Conservation (phyloP, 805 yeast genomes). For the Candida yuanshanica region DNA sequence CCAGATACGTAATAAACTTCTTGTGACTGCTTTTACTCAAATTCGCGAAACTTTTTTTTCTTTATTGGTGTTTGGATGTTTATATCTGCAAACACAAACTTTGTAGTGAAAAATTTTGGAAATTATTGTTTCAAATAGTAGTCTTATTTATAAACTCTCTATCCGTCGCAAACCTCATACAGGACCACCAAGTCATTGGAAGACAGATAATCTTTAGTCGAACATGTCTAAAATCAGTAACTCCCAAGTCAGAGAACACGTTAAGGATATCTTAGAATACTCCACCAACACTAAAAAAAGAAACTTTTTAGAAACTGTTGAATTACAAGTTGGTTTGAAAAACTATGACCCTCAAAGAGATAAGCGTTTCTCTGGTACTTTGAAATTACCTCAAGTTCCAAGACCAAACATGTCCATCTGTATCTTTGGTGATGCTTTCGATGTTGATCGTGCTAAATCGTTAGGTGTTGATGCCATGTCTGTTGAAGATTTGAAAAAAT, state of each 20-base stretch:
- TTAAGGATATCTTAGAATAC: conserved; percentile 82
- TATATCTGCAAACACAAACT: not conserved
- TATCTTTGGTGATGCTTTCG: conserved; percentile 99
- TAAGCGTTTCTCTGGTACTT: conserved; percentile 99
- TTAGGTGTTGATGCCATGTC: conserved; percentile 99
- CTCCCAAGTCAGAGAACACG: conserved; percentile 95
- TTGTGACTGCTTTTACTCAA: conserved; percentile 7
- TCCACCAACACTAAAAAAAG: conserved; percentile 98
- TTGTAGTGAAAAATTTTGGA: conserved; percentile 3
- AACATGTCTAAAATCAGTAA: conserved; percentile 84
- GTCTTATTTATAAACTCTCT: not conserved
- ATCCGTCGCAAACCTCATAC: conserved; percentile 41
- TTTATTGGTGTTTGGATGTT: conserved; percentile 5
- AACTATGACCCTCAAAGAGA: conserved; percentile 99
- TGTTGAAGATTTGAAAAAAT: conserved; percentile 98
- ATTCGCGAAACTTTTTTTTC: not conserved
- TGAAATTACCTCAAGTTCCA: conserved; percentile 97
- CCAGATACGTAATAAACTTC: too few species aligned
- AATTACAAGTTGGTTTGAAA: conserved; percentile 98
- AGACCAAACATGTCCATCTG: conserved; percentile 99
- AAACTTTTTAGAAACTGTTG: conserved; percentile 99
- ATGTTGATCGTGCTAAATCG: conserved; percentile 99
- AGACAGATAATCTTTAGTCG: conserved; percentile 46
- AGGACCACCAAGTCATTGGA: conserved; percentile 65
- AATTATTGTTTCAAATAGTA: not conserved